Evolutionary conservation across 2,329 filamentous ascomycete genomes (phyloP).

Genomic region (Arthroderma uncinatum): DNA sequence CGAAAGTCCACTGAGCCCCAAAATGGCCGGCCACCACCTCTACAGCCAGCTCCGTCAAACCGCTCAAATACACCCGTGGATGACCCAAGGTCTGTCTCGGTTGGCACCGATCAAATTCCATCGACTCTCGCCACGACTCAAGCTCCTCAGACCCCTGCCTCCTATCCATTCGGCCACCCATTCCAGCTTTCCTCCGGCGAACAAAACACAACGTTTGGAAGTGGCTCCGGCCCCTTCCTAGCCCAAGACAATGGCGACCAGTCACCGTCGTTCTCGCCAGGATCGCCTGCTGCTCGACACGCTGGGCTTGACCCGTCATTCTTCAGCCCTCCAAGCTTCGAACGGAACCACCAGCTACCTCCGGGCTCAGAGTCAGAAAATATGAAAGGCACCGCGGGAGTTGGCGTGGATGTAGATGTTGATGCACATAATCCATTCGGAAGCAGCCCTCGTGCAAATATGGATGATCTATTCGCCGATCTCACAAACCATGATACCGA

Average conservation of each 20-base stretch:
- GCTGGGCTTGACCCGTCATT: slow-evolving; percentile 29
- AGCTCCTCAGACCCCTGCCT: slow-evolving; percentile 20
- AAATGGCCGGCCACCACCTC: slow-evolving; percentile 18
- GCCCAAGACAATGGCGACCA: slow-evolving; percentile 24
- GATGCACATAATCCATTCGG: slow-evolving; percentile 26
- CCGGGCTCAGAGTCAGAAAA: slow-evolving; percentile 12
- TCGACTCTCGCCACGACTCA: slow-evolving; percentile 15
- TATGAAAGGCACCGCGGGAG: slow-evolving; percentile 22
- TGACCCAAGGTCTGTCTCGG: slow-evolving; percentile 22
- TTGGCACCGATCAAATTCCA: slow-evolving; percentile 26
- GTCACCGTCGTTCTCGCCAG: slow-evolving; percentile 31
- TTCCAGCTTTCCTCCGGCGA: slow-evolving; percentile 30
- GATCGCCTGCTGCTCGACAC: slow-evolving; percentile 29
- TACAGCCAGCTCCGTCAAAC: slow-evolving; percentile 24
- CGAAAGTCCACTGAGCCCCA: slow-evolving; percentile 54
- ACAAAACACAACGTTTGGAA: slow-evolving; percentile 28
- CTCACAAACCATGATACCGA: slow-evolving; percentile 37
- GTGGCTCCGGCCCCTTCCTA: slow-evolving; percentile 28
- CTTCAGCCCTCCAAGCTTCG: slow-evolving; percentile 34
- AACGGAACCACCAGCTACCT: slow-evolving; percentile 22
- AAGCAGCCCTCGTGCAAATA: slow-evolving; percentile 30
- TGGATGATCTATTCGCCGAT: slow-evolving; percentile 38
- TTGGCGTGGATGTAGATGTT: slow-evolving; percentile 22
- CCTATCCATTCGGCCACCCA: slow-evolving; percentile 31
- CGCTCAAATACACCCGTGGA: slow-evolving; percentile 21